A percentile compares a stretch with the other conserved stretches of the same genome.
phyloP scores from a whole-genome alignment of 1,284 basidiomycete species.

The Vanrija pseudolonga region DNA sequence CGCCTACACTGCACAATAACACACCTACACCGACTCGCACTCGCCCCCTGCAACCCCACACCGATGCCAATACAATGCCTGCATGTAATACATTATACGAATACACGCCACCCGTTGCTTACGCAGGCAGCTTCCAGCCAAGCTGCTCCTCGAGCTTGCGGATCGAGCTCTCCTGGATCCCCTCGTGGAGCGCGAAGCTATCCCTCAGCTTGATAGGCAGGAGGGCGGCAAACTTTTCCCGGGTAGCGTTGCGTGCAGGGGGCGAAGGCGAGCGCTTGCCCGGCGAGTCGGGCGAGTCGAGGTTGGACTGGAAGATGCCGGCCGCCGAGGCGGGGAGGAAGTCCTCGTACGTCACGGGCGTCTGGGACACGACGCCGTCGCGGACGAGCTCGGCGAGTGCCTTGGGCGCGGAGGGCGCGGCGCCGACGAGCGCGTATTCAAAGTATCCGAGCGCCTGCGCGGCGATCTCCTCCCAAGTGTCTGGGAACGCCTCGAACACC shows the following conservation, averaged over 20 bases:
- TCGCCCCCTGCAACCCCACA: too few species aligned
- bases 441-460: slow-evolving; percentile 37
- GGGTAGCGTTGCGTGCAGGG: slow-evolving; percentile 2
- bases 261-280: slow-evolving; percentile 13
- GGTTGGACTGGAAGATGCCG: slow-evolving; percentile 51
- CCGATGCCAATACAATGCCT: too few species aligned
- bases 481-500: slow-evolving; percentile 35
- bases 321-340: slow-evolving; percentile 51
- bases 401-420: not conserved
- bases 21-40: too few species aligned
- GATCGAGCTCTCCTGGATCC: slow-evolving; percentile 17
- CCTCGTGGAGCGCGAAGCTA: slow-evolving; percentile 28
- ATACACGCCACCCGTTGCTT: too few species aligned
- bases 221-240: slow-evolving; percentile 21
- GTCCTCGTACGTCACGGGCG: slow-evolving; percentile 51
- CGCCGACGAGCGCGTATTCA: slow-evolving; percentile 21
- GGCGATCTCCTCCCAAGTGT: slow-evolving; percentile 31
- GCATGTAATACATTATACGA: too few species aligned
- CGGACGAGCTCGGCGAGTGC: slow-evolving; percentile 26
- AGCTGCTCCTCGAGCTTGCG: slow-evolving; percentile 4
- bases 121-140: not conserved
- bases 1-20: too few species aligned
- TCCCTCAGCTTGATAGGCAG: slow-evolving; percentile 23
- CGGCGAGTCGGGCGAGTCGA: slow-evolving; percentile 29
- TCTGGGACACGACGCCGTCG: slow-evolving; percentile 32